These are phyloP conservation scores for Cyclotella distinguenda DNA, from an alignment of 108 stramenopile species.

Conservation along the genomic window DNA sequence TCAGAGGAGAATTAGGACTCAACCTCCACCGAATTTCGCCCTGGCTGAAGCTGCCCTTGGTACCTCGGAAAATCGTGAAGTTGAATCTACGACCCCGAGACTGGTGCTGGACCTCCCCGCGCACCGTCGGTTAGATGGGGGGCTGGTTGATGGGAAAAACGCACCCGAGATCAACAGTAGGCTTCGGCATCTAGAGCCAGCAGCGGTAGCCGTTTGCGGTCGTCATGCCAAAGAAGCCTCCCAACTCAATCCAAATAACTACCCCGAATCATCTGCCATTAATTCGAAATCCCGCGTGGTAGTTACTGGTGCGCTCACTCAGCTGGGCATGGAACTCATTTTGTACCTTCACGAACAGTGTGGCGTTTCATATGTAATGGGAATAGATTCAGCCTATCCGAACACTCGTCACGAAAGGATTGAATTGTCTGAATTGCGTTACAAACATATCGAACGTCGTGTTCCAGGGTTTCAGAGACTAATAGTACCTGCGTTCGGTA, in stretches of 20 bases:
- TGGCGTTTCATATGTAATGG: slow-evolving; percentile 51
- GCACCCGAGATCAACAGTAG: neutral
- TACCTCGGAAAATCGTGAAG: neutral
- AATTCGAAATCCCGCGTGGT: slow-evolving; percentile 41
- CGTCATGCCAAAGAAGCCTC: slow-evolving; percentile 29
- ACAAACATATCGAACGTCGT: slow-evolving; percentile 22
- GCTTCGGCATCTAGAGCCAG: slow-evolving; percentile 6
- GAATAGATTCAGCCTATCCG: slow-evolving; percentile 50
- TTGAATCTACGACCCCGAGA: slow-evolving; percentile 3
- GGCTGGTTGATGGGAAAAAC: neutral
- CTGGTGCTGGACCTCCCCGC: slow-evolving; percentile 31
- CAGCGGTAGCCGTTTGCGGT: slow-evolving; percentile 17
- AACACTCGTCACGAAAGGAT: slow-evolving; percentile 49
- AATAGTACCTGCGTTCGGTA: slow-evolving; percentile 37
- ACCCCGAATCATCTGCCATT: slow-evolving; percentile 14
- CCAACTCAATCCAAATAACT: slow-evolving; percentile 32
- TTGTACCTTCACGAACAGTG: slow-evolving; percentile 52
- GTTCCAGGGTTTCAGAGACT: slow-evolving; percentile 38
- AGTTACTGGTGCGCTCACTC: slow-evolving; percentile 59
- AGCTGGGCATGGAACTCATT: slow-evolving; percentile 61
- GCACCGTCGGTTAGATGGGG: slow-evolving; percentile 24
- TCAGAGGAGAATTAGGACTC: slow-evolving; percentile 25
- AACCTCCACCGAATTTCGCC: neutral
- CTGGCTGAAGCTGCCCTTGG: neutral
- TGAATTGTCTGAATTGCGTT: slow-evolving; percentile 37